A percentile compares a stretch with the other conserved stretches of the same genome.
Evolutionary conservation across 306 rosid species (phyloP).

Genomic region (Senna tora): DNA sequence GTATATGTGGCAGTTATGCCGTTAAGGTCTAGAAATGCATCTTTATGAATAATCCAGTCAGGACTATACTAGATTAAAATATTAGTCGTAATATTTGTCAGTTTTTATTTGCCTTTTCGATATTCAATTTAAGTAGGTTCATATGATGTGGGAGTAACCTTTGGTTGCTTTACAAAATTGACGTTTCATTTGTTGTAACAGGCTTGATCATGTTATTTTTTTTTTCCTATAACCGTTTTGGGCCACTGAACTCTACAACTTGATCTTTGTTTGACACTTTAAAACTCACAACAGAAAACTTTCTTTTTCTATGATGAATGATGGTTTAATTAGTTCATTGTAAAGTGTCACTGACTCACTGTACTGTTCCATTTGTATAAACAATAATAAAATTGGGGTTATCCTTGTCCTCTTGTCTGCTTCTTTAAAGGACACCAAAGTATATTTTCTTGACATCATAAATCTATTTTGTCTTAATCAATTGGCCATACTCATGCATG

Average conservation of each 20-base stretch:
- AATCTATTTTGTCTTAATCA: not conserved
- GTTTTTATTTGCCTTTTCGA: not conserved
- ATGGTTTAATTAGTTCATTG: not conserved
- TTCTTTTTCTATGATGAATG: not conserved
- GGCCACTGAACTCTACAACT: not conserved
- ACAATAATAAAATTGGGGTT: not conserved
- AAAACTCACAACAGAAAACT: not conserved
- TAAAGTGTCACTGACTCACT: too few relatives aligned
- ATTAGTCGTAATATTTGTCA: not conserved
- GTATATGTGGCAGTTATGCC: not conserved
- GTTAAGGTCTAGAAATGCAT: not conserved
- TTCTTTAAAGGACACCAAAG: conserved; percentile 20
- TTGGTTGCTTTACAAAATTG: not conserved
- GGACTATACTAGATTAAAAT: not conserved
- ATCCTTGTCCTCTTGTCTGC: conserved; percentile 2
- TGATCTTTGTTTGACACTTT: conserved; percentile 23
- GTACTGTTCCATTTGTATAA: conserved; percentile 1
- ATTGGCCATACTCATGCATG: conserved; percentile 27
- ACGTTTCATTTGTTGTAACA: not conserved
- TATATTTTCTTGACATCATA: conserved; percentile 9
- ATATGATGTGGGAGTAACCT: not conserved
- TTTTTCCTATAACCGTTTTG: not conserved
- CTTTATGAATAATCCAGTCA: not conserved
- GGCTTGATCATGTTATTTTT: not conserved
- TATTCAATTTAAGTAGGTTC: not conserved